Base-by-base conservation (phyloP, 2,329 filamentous ascomycete genomes). In the Neophaeococcomyces mojaviensis region DNA sequence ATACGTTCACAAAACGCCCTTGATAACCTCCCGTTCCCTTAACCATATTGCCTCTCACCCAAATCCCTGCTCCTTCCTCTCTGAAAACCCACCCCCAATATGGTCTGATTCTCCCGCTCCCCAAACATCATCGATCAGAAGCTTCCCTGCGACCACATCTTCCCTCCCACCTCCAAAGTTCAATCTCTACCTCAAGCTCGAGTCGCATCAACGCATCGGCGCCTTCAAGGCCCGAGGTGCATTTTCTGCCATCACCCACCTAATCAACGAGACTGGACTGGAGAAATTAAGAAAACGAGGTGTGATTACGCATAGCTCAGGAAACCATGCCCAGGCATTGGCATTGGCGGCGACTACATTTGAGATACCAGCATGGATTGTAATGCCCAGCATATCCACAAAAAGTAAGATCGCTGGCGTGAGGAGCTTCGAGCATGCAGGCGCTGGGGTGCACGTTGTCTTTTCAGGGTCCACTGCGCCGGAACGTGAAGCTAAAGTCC, bases 321-420 rank as follows among this genome's bases (percentile, higher is more conserved):
- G 90, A 49, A 97, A 97, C 68, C 92, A 97, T 62, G 90, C 90
- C 0, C 88, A 95, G 71, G 90, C 92, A 1, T 80, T 97, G 47
- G 80, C 90, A 2, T 82, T 96, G 41, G 90, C 90, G 0, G 88
- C 90, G 2, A 74, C 73, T 15, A 82, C 82, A 31, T 79, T 84
- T 60, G 69, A 72, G 44, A 81, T 96, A 51, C 82, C 84, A 9
- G 87, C 88, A 0, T 79, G 90, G 68, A 89, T 97, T 60, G 82
- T 97, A 49, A 97, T 97, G 90, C 90, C 90, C 0, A 64, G 68
- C n/a, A 92, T 92, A 60, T 84, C 82, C 47, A 83, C 86, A 0
- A 78, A 85, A n/a, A 82, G 81, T 52, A 97, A 97, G 66, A 88
- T 96, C 52, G 82, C 84, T 3, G 89, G 84, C 0, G 95, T 90